Evolutionary conservation across 108 stramenopile species (phyloP).

Genomic region (Schizochytrium sp.): DNA sequence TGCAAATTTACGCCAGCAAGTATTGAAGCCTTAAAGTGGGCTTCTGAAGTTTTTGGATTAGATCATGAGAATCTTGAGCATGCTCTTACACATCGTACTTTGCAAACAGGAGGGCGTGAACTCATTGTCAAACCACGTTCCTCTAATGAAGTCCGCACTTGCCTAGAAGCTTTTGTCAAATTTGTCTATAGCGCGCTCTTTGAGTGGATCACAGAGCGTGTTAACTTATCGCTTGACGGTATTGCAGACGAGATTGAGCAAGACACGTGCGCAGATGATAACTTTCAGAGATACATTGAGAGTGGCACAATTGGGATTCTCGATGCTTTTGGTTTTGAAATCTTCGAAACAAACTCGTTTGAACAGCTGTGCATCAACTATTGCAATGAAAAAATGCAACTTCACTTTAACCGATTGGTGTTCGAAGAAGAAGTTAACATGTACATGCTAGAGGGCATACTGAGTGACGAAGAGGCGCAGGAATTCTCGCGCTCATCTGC

Average conservation of each 20-base stretch:
- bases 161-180: conserved; percentile 29
- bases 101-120: not conserved
- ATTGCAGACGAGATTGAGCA: conserved; percentile 21
- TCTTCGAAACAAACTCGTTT: conserved; percentile 64
- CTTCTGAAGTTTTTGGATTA: not conserved
- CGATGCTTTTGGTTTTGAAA: conserved; percentile 66
- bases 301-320: conserved; percentile 59
- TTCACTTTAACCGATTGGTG: conserved; percentile 61
- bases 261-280: conserved; percentile 5
- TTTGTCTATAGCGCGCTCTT: not conserved
- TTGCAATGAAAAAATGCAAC: conserved; percentile 66
- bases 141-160: not conserved
- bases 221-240: conserved; percentile 28
- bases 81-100: not conserved
- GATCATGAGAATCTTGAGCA: not conserved
- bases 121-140: conserved; percentile 8
- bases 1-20: not conserved
- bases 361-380: conserved; percentile 68
- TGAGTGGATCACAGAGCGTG: conserved; percentile 52
- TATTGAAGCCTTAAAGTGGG: not conserved
- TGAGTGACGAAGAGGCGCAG: not conserved
- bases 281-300: not conserved
- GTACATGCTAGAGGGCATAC: conserved; percentile 53
- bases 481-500: conserved; percentile 3
- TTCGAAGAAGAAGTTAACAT: conserved; percentile 55